phyloP scores from a whole-genome alignment of 768 basidiomycete species.

The Auricularia sp. region DNA sequence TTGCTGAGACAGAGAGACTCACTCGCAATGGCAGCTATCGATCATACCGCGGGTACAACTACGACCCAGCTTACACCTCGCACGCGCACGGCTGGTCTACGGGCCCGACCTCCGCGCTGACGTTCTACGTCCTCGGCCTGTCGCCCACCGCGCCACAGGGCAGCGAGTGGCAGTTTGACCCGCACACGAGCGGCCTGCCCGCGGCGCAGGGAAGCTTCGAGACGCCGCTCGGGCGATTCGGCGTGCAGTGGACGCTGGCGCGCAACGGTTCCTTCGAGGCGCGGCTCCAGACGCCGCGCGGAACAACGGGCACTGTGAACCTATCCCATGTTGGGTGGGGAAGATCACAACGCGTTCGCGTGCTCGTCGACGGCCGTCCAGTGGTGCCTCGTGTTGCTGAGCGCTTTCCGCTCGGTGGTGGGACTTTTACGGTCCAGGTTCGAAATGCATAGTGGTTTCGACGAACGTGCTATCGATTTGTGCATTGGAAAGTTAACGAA shows the following conservation, averaged over 20 bases:
- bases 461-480: too few relatives aligned
- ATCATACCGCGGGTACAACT: slow-evolving; percentile 42
- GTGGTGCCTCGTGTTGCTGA: not conserved
- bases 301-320: slow-evolving; percentile 23
- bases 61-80: slow-evolving; percentile 49
- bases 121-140: slow-evolving; percentile 48
- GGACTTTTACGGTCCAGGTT: not conserved
- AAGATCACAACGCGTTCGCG: not conserved
- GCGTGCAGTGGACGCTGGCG: slow-evolving; percentile 32
- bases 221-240: slow-evolving; percentile 43
- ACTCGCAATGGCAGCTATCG: slow-evolving; percentile 33
- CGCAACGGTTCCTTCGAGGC: slow-evolving; percentile 14
- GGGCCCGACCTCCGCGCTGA: slow-evolving; percentile 47
- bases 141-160: slow-evolving; percentile 39
- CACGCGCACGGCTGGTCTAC: slow-evolving; percentile 53
- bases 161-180: slow-evolving; percentile 37
- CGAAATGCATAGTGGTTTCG: not conserved
- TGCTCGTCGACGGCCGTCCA: not conserved
- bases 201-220: slow-evolving; percentile 43
- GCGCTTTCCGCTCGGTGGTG: not conserved
- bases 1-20: not conserved
- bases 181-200: slow-evolving; percentile 32
- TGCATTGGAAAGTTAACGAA: too few relatives aligned
- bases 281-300: slow-evolving; percentile 20
- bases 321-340: slow-evolving; percentile 3